Evolutionary conservation across 2,329 filamentous ascomycete genomes (phyloP).

Genomic region (Ploettnerulaceae sp.): DNA sequence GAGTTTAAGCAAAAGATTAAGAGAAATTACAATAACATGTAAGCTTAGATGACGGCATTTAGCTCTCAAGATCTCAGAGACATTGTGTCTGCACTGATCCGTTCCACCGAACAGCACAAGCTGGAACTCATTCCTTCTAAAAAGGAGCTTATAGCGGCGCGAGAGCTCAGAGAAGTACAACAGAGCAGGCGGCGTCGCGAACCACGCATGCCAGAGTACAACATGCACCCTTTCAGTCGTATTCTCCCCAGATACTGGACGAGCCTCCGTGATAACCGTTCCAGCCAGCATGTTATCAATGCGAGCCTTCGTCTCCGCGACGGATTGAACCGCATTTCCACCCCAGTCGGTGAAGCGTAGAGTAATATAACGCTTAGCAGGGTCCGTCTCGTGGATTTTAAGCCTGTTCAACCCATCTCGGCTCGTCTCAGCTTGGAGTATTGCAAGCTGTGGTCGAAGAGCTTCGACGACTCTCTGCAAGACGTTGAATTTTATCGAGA

Average conservation of each 20-base stretch:
- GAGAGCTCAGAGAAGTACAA: background rate
- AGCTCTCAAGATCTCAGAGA: no score
- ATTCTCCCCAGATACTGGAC: no score
- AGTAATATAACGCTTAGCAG: background rate
- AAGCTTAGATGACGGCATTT: no score
- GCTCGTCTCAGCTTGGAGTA: background rate
- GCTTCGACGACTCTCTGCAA: background rate
- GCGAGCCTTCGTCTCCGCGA: background rate
- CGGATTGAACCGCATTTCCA: background rate
- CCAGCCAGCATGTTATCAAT: background rate
- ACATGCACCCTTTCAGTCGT: no score
- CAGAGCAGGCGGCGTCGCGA: background rate
- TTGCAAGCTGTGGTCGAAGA: background rate
- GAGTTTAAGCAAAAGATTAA: no score
- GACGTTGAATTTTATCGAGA: slow-evolving; percentile 1
- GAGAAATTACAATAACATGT: no score
- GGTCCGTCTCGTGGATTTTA: background rate
- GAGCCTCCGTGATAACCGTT: background rate
- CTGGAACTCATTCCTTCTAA: no score
- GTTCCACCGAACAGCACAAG: no score
- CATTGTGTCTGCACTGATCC: no score
- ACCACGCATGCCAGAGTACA: background rate
- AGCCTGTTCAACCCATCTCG: background rate
- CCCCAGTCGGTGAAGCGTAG: background rate
- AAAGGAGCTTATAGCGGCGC: no score